Evolutionary conservation across 1,284 basidiomycete species (phyloP), one percentile per base, ranked within the genome.

Genomic region (Irpex sp.): DNA sequence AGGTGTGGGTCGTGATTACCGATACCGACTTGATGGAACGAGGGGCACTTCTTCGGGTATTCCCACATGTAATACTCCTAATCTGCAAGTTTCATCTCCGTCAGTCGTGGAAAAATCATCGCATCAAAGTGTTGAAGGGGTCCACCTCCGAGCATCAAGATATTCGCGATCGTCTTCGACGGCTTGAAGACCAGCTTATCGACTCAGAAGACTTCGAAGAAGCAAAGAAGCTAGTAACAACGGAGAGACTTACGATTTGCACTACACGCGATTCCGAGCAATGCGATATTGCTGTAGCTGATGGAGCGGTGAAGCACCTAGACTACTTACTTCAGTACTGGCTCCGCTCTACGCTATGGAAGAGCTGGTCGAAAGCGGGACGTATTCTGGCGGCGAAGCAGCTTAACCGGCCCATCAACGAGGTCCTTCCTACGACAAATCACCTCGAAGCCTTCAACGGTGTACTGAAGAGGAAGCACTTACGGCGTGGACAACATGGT

Each of bases 391-490:
- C 72, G 14, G 70, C 74, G 4, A 12, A 9, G 2, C 56, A 61
- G 0, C 64, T 77, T 3, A 48, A 57, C 0, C 19, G 64, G 16
- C 62, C 65, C 1, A 54, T 75, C 16, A 68, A 73, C 2, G 67
- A 64, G 9, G 67, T 78, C 5, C 57, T 76, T 19, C 68, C 74
- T 0, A 78, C 77, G 1, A 78, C 75, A 35, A 78, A 78, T 56
- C 75, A 77, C 59, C 71, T 78, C 0, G 75, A 79, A 58, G 71
- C 75, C 0, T 77, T 79, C 66, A 78, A 78, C 58, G 64, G 69
- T 16, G 60, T 73, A 2, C 35, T 61, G 5, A 61, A 61, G 47
- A 28, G 35, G 2, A 10, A 14, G 5, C 47, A 57, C 36, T 19
- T 61, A 18, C 19, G 16, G 2, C 54, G 18, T 3, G 18, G 45